Percentiles rank a stretch among this genome's conserved stretches.
Evolutionary conservation across 352 stramenopile genomes (phyloP).

Genomic region (Phytophthora europaea): DNA sequence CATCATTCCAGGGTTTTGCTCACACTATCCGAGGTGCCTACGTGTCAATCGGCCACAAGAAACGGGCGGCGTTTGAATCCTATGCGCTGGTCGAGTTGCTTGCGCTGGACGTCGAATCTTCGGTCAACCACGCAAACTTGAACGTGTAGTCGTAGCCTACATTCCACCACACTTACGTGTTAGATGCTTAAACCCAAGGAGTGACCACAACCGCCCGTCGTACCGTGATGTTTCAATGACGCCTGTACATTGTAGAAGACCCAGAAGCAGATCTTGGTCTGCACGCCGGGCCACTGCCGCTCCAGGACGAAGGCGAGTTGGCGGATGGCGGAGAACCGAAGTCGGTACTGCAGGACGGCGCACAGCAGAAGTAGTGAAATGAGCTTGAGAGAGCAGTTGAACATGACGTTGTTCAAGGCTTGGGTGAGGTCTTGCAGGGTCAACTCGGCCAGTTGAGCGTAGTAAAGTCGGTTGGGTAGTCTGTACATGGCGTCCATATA

Average conservation of each 20-base stretch:
- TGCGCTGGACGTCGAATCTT: not conserved
- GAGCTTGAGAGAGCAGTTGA: slow-evolving; percentile 34
- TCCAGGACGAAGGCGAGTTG: slow-evolving; percentile 50
- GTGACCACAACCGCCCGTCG: not conserved
- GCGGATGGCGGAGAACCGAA: slow-evolving; percentile 20
- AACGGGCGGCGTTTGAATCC: not conserved
- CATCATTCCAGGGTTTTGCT: not conserved
- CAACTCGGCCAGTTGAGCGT: slow-evolving; percentile 29
- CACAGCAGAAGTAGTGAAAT: slow-evolving; percentile 20
- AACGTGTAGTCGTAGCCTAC: slow-evolving; percentile 10
- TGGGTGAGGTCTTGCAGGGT: slow-evolving; percentile 20
- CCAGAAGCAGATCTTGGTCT: slow-evolving; percentile 47
- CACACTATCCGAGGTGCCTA: not conserved
- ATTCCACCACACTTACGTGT: not conserved
- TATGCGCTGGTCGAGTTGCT: slow-evolving; percentile 3
- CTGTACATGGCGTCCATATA: slow-evolving; percentile 35
- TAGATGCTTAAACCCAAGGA: not conserved
- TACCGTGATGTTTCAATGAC: slow-evolving; percentile 34
- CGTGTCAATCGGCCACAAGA: not conserved
- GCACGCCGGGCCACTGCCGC: slow-evolving; percentile 30
- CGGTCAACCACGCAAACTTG: slow-evolving; percentile 7
- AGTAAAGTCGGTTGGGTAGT: slow-evolving; percentile 35
- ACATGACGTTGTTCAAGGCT: slow-evolving; percentile 25
- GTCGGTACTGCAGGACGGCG: not conserved
- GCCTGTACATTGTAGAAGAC: slow-evolving; percentile 41